Conservation (phyloP, 441 rosid species). For the Raphanus hybrid region DNA sequence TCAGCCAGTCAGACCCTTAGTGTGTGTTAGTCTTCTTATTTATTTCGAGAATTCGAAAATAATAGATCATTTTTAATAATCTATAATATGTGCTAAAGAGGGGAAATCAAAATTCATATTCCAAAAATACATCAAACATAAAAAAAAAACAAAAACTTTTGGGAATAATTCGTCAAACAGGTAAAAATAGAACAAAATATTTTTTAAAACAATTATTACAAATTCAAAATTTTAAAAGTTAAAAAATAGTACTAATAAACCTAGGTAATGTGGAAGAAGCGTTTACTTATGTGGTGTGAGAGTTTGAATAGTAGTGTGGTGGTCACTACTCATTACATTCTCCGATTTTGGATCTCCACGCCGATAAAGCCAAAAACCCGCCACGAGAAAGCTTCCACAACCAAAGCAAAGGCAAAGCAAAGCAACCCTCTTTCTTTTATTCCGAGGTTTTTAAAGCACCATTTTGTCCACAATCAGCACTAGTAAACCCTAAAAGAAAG, state of each 20-base stretch:
- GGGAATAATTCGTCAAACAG: background rate
- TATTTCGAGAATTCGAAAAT: no score
- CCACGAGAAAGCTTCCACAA: slow-evolving; percentile 1
- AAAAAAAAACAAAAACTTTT: no score
- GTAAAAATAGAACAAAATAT: background rate
- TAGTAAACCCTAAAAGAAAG: background rate
- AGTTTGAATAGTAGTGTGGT: background rate
- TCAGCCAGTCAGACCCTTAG: no score
- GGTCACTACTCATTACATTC: background rate
- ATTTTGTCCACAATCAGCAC: background rate
- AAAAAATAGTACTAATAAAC: background rate
- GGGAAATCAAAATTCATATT: background rate
- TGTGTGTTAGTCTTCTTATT: no score
- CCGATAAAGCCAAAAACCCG: background rate
- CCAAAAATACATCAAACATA: background rate
- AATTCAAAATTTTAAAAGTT: no score
- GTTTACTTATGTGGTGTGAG: background rate
- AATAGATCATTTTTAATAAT: background rate
- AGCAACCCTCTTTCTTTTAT: background rate
- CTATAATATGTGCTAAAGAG: background rate
- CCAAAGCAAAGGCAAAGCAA: background rate
- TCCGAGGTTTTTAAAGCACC: background rate
- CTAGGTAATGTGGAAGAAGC: background rate
- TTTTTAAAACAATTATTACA: no score
- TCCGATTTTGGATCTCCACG: background rate